These are phyloP conservation scores for Chloroidium sp. DNA, from an alignment of 163 green algal species.

Conservation along the genomic window DNA sequence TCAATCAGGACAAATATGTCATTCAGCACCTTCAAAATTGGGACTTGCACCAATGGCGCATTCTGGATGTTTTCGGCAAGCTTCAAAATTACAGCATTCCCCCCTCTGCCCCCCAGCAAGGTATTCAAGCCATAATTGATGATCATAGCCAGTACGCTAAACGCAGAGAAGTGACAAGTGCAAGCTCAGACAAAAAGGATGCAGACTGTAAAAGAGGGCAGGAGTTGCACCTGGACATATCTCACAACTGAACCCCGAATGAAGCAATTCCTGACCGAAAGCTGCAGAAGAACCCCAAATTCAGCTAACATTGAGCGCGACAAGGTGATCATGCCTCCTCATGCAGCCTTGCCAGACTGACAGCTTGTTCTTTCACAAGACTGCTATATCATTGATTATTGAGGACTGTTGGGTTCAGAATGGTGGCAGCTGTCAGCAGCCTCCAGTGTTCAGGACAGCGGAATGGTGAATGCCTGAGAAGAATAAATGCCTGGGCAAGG, in stretches of 20 bases:
- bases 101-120: neutral
- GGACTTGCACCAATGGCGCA: no score
- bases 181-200: neutral
- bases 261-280: slow-evolving; percentile 96
- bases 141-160: neutral
- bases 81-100: neutral
- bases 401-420: no score
- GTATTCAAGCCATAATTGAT: neutral
- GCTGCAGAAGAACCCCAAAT: slow-evolving; percentile 37
- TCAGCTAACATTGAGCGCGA: no score
- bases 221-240: slow-evolving; percentile 75
- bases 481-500: neutral
- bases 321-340: no score
- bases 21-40: no score
- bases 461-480: neutral
- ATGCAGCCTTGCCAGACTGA: no score
- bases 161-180: neutral
- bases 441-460: no score
- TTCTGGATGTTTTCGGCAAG: neutral
- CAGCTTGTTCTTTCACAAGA: neutral
- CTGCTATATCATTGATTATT: neutral
- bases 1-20: no score
- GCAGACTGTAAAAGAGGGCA: neutral
- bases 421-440: no score
- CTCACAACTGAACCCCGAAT: slow-evolving; percentile 94